phyloP scores from a whole-genome alignment of 139 green algal genomes.

The Auxenochlorella pyrenoidosa region DNA sequence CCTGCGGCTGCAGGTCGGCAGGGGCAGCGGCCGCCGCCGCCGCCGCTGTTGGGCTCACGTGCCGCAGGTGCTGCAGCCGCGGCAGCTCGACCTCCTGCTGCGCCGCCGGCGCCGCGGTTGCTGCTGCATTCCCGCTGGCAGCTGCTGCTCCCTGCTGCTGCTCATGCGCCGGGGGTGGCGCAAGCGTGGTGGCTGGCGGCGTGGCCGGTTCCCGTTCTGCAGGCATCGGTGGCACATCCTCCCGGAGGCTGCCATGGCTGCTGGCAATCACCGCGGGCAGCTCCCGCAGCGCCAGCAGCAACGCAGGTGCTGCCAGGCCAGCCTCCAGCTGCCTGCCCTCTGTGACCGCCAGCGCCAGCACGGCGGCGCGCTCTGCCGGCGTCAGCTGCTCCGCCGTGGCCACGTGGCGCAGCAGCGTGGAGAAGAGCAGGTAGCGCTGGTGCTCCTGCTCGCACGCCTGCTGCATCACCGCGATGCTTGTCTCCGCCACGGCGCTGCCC shows the following conservation, averaged over 20 bases:
- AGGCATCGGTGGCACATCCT: slow-evolving; percentile 16
- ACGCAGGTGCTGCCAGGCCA: slow-evolving; percentile 40
- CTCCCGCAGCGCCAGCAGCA: slow-evolving; percentile 51
- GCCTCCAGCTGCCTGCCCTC: slow-evolving; percentile 42
- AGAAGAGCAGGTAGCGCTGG: slow-evolving; percentile 59
- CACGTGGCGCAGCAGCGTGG: slow-evolving; percentile 51
- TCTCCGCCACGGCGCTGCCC: slow-evolving; percentile 17
- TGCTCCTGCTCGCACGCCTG: slow-evolving; percentile 55
- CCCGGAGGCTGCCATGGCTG: background rate
- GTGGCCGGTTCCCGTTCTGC: too few relatives aligned
- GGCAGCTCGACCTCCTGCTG: background rate
- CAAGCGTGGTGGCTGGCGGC: background rate
- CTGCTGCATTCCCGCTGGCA: background rate
- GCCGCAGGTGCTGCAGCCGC: background rate
- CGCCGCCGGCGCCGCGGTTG: background rate
- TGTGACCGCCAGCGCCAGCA: slow-evolving; percentile 30
- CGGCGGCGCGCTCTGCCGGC: slow-evolving; percentile 18
- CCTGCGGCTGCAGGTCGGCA: slow-evolving; percentile 8
- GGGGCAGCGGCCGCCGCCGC: background rate
- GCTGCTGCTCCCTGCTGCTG: background rate
- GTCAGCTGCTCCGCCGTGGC: background rate
- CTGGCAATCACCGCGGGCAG: slow-evolving; percentile 39
- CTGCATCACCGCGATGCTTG: slow-evolving; percentile 29
- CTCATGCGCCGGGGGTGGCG: background rate
- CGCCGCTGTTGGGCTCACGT: background rate